phyloP scores from a whole-genome alignment of 1,139 yeast genomes.

The Hemisphaericaspora lyxosophila region DNA sequence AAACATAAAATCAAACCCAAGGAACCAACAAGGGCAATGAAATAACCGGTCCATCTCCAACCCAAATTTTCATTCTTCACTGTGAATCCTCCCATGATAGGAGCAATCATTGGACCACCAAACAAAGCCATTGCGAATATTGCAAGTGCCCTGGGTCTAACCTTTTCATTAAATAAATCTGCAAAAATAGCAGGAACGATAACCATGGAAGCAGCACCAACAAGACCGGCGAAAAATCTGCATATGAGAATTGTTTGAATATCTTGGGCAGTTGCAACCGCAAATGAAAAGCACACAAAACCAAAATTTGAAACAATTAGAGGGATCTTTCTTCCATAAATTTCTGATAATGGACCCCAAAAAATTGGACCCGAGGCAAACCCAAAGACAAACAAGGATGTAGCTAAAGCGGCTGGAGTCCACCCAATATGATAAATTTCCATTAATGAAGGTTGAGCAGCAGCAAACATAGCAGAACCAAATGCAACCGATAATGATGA shows the following conservation, averaged over 20 bases:
- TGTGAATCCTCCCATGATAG: slow-evolving; percentile 36
- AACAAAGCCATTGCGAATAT: slow-evolving; percentile 35
- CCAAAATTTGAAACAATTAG: slow-evolving; percentile 30
- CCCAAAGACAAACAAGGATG: slow-evolving; percentile 44
- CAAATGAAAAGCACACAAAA: slow-evolving; percentile 36
- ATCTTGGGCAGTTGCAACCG: slow-evolving; percentile 38
- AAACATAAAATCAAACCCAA: slow-evolving; percentile 27
- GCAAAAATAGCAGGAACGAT: slow-evolving; percentile 44
- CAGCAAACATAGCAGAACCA: slow-evolving; percentile 44
- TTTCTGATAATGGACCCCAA: slow-evolving; percentile 44
- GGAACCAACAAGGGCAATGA: slow-evolving; percentile 50
- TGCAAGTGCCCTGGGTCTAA: slow-evolving; percentile 36
- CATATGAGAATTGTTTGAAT: slow-evolving; percentile 40
- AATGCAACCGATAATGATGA: slow-evolving; percentile 45
- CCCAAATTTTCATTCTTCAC: slow-evolving; percentile 34
- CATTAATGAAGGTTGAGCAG: slow-evolving; percentile 23
- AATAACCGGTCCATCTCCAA: slow-evolving; percentile 61
- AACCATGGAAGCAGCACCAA: slow-evolving; percentile 42
- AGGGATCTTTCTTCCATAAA: slow-evolving; percentile 36
- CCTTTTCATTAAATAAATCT: slow-evolving; percentile 32
- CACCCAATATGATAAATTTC: slow-evolving; percentile 30
- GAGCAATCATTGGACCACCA: slow-evolving; percentile 48
- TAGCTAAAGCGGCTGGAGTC: slow-evolving; percentile 36
- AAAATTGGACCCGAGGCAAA: slow-evolving; percentile 45
- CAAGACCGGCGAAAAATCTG: slow-evolving; percentile 41